Base-by-base conservation (phyloP, 1,284 basidiomycete genomes). In the Austroboletus niveus region DNA sequence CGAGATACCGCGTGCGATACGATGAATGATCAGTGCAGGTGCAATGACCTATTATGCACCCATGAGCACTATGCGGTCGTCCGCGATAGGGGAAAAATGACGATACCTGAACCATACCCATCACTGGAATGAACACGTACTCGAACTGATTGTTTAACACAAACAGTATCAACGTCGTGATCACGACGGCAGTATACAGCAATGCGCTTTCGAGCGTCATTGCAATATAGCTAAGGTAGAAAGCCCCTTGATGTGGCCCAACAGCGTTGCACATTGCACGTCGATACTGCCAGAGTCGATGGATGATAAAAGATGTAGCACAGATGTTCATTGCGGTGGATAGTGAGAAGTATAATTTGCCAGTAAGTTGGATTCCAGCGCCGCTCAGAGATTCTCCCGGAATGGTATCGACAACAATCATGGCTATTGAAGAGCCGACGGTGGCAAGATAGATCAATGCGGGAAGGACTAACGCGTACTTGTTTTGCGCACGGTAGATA, bases 141-240 rank as follows among this genome's bases (percentile, higher is more conserved):
- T 45, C 47, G 40, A 22, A 8, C 11, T 54, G 57, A 14, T 53
- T 62, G 42, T 62, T 57, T 9, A 49, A 9, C 36, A 22, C 17
- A 20, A 65, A 64, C 12, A 55, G 45, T 0, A 57, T 31, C 29
- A 62, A 11, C 0, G 57, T 42, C 1, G 54, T 10, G 27, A 64
- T 29, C 10, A 32, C 52, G 7, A 54, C 62, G 60, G 22, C 10
- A 8, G 38, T 39, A 39, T 39, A 65, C 22, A 66, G 31, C 42
- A 47, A 0, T 0, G 60, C 60, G 44, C 60, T 66, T 51, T 66
- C 61, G 39, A 64, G 57, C 11, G 59, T 60, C 59, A 62, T 62
- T 1, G 59, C 43, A 53, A 65, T 62, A 11, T 52, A 64, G 3
- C 45, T 31, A 27, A 62, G 36, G 32, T 64, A 64, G 20, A 62